phyloP scores from a whole-genome alignment of 768 basidiomycete genomes.

The Kondoa subrosea region DNA sequence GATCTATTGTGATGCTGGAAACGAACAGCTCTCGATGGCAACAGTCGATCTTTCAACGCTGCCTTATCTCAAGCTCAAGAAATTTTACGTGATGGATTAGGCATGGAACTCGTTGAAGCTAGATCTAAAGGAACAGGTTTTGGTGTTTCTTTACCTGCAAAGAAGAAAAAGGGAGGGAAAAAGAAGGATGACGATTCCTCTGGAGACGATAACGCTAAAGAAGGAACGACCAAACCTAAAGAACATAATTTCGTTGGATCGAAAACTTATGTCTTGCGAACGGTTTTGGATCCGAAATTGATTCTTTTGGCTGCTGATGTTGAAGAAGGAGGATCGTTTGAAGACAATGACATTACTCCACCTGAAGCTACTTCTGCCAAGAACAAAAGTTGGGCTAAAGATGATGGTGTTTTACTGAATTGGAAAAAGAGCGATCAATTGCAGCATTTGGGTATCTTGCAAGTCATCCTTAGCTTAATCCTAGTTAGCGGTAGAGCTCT shows the following conservation, averaged over 20 bases:
- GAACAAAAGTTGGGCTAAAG: not conserved
- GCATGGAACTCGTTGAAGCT: conserved; percentile 1
- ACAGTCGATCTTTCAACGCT: not conserved
- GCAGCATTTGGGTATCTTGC: conserved; percentile 50
- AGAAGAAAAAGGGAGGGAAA: not conserved
- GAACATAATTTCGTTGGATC: not conserved
- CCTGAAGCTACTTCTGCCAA: not conserved
- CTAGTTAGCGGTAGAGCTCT: conserved; percentile 61
- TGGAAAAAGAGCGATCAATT: conserved; percentile 57
- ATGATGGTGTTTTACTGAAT: conserved; percentile 38
- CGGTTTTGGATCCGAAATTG: not conserved
- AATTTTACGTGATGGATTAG: not conserved
- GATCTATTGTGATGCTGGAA: not conserved
- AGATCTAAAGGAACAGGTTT: conserved; percentile 3
- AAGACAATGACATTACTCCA: not conserved
- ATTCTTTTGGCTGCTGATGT: conserved; percentile 32
- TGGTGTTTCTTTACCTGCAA: not conserved
- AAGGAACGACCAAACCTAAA: too few species aligned
- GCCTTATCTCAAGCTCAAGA: not conserved
- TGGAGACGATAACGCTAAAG: too few species aligned
- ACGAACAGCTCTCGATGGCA: not conserved
- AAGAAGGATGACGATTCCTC: not conserved
- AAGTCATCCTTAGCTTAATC: conserved; percentile 64
- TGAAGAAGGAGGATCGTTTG: conserved; percentile 30
- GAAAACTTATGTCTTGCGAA: not conserved